Evolutionary conservation across 106 monocot genomes (phyloP).

Genomic region (Allium cepa): DNA sequence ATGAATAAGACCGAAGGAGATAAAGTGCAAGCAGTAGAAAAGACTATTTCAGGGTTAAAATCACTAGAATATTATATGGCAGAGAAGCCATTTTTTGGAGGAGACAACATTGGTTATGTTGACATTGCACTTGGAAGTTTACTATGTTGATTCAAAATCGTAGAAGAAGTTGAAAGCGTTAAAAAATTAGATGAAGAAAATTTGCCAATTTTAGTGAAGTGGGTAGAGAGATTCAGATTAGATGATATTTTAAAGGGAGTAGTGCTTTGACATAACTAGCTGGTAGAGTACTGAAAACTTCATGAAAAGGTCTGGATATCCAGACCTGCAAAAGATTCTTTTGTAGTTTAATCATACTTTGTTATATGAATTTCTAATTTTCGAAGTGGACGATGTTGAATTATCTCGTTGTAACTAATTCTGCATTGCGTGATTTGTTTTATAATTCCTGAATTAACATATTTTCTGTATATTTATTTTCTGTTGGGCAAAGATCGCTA

Average conservation of each 20-base stretch:
- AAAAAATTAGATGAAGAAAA: slow-evolving; percentile 14
- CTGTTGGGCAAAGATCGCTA: no score
- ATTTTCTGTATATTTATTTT: no score
- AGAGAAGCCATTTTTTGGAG: slow-evolving; percentile 28
- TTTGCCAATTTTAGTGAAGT: slow-evolving; percentile 12
- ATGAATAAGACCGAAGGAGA: slow-evolving; percentile 3
- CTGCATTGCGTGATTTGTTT: no score
- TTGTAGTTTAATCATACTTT: background rate
- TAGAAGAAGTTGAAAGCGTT: slow-evolving; percentile 5
- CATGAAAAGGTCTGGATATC: background rate
- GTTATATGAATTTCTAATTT: no score
- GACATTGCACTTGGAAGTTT: slow-evolving; percentile 27
- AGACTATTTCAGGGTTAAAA: slow-evolving; percentile 2
- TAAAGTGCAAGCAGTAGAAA: background rate
- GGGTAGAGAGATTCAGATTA: slow-evolving; percentile 27
- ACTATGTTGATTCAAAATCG: slow-evolving; percentile 11
- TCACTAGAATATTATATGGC: slow-evolving; percentile 30
- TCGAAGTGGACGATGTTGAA: no score
- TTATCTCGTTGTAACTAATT: no score
- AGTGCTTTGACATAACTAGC: slow-evolving; percentile 13
- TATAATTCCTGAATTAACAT: no score
- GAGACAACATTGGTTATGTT: slow-evolving; percentile 31
- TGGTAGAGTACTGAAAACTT: slow-evolving; percentile 6
- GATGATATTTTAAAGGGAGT: slow-evolving; percentile 19
- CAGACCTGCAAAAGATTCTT: background rate